These are phyloP conservation scores for Mycoemilia scoparia DNA, from an alignment of 192 early-diverging fungal genomes.

Conservation along the genomic window DNA sequence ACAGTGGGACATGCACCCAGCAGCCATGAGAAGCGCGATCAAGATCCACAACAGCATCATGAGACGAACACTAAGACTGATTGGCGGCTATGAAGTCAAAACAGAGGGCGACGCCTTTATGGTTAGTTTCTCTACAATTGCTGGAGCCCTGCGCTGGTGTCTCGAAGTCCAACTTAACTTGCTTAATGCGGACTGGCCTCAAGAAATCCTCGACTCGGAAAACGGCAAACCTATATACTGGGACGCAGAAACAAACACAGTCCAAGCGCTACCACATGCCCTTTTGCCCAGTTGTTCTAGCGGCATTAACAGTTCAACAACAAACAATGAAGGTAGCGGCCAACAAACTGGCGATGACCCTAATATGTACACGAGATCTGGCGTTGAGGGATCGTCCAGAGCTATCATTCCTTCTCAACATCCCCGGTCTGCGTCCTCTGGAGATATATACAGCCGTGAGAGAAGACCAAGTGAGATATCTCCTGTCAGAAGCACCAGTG, in stretches of 20 bases:
- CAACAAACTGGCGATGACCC: constrained; percentile 4
- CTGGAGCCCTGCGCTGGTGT: constrained; percentile 71
- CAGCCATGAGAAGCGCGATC: constrained; percentile 72
- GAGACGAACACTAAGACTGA: constrained; percentile 57
- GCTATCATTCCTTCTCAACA: too few relatives aligned
- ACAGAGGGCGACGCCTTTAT: constrained; percentile 92
- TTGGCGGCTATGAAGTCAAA: constrained; percentile 88
- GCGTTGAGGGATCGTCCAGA: constrained; percentile 1
- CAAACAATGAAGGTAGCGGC: too few relatives aligned
- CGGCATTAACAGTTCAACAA: too few relatives aligned
- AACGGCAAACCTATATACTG: constrained; percentile 60
- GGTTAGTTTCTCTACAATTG: constrained; percentile 71
- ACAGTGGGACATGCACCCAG: constrained; percentile 72
- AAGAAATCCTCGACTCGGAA: constrained; percentile 55
- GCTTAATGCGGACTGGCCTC: constrained; percentile 69
- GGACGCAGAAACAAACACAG: constrained; percentile 1
- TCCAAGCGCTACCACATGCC: too few relatives aligned
- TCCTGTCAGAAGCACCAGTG: too few relatives aligned
- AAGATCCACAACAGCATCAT: constrained; percentile 70
- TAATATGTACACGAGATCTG: constrained; percentile 4
- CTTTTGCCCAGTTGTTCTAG: too few relatives aligned
- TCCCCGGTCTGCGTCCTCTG: too few relatives aligned
- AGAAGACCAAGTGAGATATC: too few relatives aligned
- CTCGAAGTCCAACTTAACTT: constrained; percentile 69
- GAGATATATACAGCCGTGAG: too few relatives aligned